These are phyloP conservation scores for Colletotrichum sojae DNA, from an alignment of 2,329 filamentous ascomycete species.

Conservation along the genomic window DNA sequence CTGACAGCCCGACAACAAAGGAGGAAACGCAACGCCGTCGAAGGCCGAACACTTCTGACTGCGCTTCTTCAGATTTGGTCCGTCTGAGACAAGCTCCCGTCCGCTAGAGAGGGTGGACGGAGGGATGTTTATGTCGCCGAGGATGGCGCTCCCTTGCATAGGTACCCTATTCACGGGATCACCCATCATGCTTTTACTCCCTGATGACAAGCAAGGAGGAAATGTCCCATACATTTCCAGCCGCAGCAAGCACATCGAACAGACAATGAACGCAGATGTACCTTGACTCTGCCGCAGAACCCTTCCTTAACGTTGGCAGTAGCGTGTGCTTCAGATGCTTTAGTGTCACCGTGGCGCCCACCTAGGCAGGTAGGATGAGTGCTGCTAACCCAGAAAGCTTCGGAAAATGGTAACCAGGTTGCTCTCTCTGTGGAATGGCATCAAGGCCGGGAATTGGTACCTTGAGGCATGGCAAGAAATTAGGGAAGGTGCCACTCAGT, in stretches of 20 bases:
- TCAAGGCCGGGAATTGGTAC: slow-evolving; percentile 1
- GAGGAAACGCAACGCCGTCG: slow-evolving; percentile 23
- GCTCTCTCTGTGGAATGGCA: slow-evolving; percentile 6
- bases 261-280: slow-evolving; percentile 1
- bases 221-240: slow-evolving; percentile 1
- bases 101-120: neutral
- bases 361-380: no score
- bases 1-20: slow-evolving; percentile 27
- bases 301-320: slow-evolving; percentile 26
- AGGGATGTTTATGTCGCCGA: neutral
- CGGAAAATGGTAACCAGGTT: slow-evolving; percentile 3
- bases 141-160: slow-evolving; percentile 3
- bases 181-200: neutral
- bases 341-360: slow-evolving; percentile 30
- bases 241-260: slow-evolving; percentile 4
- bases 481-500: slow-evolving; percentile 14
- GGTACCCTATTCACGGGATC: neutral
- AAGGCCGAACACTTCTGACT: slow-evolving; percentile 8
- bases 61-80: slow-evolving; percentile 1
- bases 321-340: slow-evolving; percentile 14
- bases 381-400: neutral
- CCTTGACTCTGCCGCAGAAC: neutral
- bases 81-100: slow-evolving; percentile 17
- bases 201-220: neutral
- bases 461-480: slow-evolving; percentile 20